Evolutionary conservation across 306 rosid species (phyloP).

Genomic region (Cucurbita pepo): DNA sequence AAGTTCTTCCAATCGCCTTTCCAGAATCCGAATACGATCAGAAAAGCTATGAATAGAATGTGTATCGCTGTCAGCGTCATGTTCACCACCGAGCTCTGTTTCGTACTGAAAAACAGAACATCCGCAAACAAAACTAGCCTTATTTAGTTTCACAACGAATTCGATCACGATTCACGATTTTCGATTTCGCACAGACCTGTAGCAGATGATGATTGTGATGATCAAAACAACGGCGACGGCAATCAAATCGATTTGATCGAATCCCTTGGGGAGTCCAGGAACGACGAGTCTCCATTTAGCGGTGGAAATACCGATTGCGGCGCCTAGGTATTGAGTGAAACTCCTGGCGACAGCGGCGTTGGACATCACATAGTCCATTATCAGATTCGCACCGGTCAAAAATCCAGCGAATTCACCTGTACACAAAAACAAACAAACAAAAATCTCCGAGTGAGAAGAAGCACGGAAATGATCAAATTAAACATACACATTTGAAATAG

Average conservation of each 20-base stretch:
- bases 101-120: constrained; percentile 29
- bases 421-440: not conserved
- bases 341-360: constrained; percentile 82
- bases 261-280: constrained; percentile 44
- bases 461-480: not conserved
- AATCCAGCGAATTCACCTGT: constrained; percentile 85
- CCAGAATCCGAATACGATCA: constrained; percentile 53
- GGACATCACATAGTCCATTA: constrained; percentile 91
- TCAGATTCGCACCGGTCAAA: constrained; percentile 67
- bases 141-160: not conserved
- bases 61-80: constrained; percentile 67
- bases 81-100: constrained; percentile 73
- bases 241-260: constrained; percentile 51
- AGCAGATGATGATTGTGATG: constrained; percentile 61
- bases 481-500: not conserved
- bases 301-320: constrained; percentile 56
- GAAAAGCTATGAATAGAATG: constrained; percentile 50
- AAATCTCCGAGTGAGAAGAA: not conserved
- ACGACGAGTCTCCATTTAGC: constrained; percentile 55
- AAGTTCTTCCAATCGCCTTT: constrained; percentile 67
- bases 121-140: not conserved
- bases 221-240: constrained; percentile 57
- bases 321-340: constrained; percentile 48
- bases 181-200: constrained; percentile 33
- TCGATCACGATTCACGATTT: not conserved